Evolutionary conservation across 2,329 filamentous ascomycete genomes (phyloP), one percentile per base, ranked within the genome.

Genomic region (Diplodia intermedia): DNA sequence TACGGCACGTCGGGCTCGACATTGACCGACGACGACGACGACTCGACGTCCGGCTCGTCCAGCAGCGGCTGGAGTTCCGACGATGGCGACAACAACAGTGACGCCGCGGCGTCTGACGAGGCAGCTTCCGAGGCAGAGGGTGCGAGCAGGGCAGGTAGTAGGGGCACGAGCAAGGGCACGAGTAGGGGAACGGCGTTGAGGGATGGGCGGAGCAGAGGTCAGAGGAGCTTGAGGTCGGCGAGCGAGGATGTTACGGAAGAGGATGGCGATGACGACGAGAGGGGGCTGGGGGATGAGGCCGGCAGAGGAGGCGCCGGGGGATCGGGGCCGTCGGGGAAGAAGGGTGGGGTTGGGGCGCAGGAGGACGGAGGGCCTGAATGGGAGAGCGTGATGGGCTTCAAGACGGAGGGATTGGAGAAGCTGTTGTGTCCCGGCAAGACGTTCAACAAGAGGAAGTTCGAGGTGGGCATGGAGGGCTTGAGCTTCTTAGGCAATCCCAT

Each of bases 401-500:
- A 76, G 69, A 76, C 77, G 15, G 77, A 79, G 56, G 77, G 77
- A 29, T 71, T 81, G 36, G 78, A 79, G 72, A 80, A 79, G 71
- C 77, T 81, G 71, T 71, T 81, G 31, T 78, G 73, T 67, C 79
- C 79, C 8, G 72, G 71, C 53, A 74, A 73, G 60, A 74, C 75
- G 7, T 80, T 78, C 69, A 80, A 80, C 67, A 81, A 80, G 74
- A 71, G 75, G 31, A 72, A 76, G 40, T 81, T 81, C 69, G 79
- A 81, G 71, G 70, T 80, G 11, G 79, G 78, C 1, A 76, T 80
- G 3, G 79, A 81, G 69, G 75, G 77, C 50, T 72, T 79, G 18
- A 77, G 79, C 9, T 80, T 80, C 65, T 73, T 81, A 1, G 79
- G 79, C 31, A 77, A 77, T n/a, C 79, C 79, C 29, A 80, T 79